phyloP scores from a whole-genome alignment of 1,139 yeast species.

The Nakaseomyces glabratus region DNA sequence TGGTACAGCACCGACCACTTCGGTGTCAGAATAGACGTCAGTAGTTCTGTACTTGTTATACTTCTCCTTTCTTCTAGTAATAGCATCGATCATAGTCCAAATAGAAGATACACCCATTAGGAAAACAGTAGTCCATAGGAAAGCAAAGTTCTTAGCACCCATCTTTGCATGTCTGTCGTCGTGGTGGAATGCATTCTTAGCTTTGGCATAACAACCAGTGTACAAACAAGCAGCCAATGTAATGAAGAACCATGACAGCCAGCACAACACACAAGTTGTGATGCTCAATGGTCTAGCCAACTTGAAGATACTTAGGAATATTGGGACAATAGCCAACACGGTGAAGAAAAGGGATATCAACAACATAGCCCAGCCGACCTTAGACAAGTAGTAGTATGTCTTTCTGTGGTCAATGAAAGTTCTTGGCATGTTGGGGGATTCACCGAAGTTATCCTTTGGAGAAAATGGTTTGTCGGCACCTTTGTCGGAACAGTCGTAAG shows the following conservation, averaged over 20 bases:
- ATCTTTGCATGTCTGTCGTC: constrained; percentile 41
- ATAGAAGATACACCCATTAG: constrained; percentile 35
- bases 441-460: constrained; percentile 60
- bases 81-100: constrained; percentile 17
- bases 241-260: constrained; percentile 45
- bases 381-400: constrained; percentile 52
- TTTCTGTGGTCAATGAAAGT: constrained; percentile 40
- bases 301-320: constrained; percentile 16
- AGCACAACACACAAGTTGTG: constrained; percentile 32
- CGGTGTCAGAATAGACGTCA: constrained; percentile 4
- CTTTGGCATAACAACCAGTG: constrained; percentile 60
- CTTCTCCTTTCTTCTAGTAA: constrained; percentile 8
- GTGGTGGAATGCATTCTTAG: constrained; percentile 45
- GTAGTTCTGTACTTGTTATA: constrained; percentile 5
- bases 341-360: constrained; percentile 51
- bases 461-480: constrained; percentile 53
- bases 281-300: constrained; percentile 32
- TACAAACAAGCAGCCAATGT: constrained; percentile 50
- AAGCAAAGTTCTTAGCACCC: constrained; percentile 53
- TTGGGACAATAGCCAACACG: constrained; percentile 38
- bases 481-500: constrained; percentile 17
- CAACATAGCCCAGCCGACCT: constrained; percentile 61
- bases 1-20: constrained; percentile 5
- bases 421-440: constrained; percentile 44
- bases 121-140: constrained; percentile 55